Evolutionary conservation across 2,329 filamentous ascomycete genomes (phyloP).

Genomic region (Fusarium solani-melongenae): DNA sequence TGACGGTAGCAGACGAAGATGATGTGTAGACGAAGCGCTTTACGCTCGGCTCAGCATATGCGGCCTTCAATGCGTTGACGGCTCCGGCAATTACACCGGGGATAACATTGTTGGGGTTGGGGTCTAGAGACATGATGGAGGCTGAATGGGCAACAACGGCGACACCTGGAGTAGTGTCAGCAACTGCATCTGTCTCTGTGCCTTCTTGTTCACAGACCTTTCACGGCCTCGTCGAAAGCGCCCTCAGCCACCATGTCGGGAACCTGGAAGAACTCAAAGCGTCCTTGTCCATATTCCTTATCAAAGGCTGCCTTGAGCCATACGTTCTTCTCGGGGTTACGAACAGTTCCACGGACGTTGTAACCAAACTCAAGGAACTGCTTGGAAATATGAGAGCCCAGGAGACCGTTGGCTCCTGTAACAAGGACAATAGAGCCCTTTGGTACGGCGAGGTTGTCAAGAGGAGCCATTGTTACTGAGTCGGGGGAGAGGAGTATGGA

Average conservation of each 20-base stretch:
- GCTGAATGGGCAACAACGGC: constrained; percentile 53
- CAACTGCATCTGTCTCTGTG: neutral
- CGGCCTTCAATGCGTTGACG: constrained; percentile 47
- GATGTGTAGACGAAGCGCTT: constrained; percentile 50
- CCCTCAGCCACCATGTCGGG: constrained; percentile 46
- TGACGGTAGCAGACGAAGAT: constrained; percentile 1
- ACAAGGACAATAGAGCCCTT: constrained; percentile 52
- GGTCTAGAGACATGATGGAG: constrained; percentile 45
- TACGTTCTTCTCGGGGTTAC: constrained; percentile 45
- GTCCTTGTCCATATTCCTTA: constrained; percentile 47
- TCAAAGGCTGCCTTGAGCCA: constrained; percentile 48
- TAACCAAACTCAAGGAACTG: constrained; percentile 54
- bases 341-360: constrained; percentile 57
- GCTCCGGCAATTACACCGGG: constrained; percentile 44
- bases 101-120: constrained; percentile 53
- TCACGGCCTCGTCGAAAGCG: constrained; percentile 43
- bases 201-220: constrained; percentile 26
- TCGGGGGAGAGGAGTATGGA: neutral
- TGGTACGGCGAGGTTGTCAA: constrained; percentile 32
- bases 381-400: constrained; percentile 54
- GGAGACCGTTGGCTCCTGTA: constrained; percentile 55
- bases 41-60: constrained; percentile 47
- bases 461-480: neutral
- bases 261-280: constrained; percentile 49
- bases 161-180: constrained; percentile 14